Percentiles rank a stretch among this genome's conserved stretches.
These are phyloP conservation scores for Neospora caninum DNA, from an alignment of 169 alveolate species.

Conservation along the genomic window DNA sequence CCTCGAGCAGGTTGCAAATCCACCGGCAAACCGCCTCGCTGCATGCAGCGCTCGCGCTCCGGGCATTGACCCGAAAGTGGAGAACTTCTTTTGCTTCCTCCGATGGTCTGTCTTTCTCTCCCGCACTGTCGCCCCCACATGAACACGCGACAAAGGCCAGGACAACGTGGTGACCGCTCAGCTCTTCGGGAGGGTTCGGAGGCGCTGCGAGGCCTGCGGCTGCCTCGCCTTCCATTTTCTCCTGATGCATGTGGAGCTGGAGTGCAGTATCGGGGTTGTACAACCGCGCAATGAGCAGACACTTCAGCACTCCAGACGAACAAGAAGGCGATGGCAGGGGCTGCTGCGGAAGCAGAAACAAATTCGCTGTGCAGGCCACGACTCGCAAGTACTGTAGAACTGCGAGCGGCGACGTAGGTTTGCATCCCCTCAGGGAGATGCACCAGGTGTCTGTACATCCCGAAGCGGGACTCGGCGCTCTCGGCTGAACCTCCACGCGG, in stretches of 20 bases:
- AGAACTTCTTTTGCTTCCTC: neutral
- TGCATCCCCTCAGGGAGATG: neutral
- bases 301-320: neutral
- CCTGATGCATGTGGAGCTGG: neutral
- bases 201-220: neutral
- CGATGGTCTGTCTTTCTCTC: neutral
- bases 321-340: neutral
- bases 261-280: neutral
- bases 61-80: neutral
- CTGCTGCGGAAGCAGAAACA: constrained; percentile 27
- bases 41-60: constrained; percentile 20
- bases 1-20: neutral
- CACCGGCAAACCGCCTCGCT: constrained; percentile 4
- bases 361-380: neutral
- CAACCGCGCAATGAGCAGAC: neutral
- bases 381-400: neutral
- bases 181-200: neutral
- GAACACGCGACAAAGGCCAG: neutral
- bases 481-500: neutral
- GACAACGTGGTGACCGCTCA: neutral
- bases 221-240: neutral
- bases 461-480: neutral
- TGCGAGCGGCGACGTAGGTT: neutral
- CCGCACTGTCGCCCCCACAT: neutral
- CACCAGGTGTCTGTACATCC: neutral